phyloP scores from a whole-genome alignment of 208 protist genomes.

The Angomonas ambiguus region DNA sequence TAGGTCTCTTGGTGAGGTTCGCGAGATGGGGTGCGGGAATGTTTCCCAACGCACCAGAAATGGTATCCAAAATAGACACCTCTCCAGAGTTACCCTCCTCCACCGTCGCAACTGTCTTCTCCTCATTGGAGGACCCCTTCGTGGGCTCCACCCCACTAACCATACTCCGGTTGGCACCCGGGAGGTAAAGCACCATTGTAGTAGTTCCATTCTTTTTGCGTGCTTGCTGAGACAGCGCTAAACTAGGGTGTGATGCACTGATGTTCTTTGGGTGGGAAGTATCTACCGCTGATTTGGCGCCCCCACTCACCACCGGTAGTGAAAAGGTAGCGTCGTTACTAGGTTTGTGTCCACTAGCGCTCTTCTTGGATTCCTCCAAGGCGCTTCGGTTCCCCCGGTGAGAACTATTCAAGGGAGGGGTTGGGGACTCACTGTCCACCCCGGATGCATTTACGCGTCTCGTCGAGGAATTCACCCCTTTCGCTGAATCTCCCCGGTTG shows the following conservation, averaged over 20 bases:
- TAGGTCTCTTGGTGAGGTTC: constrained; percentile 17
- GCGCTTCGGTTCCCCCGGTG: constrained; percentile 3
- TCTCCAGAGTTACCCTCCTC: not conserved
- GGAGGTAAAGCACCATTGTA: constrained; percentile 32
- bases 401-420: constrained; percentile 6
- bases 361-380: constrained; percentile 7
- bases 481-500: not conserved
- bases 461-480: not conserved
- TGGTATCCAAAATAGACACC: not conserved
- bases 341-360: not conserved
- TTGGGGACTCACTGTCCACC: not conserved
- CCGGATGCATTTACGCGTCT: not conserved
- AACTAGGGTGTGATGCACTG: not conserved
- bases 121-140: not conserved
- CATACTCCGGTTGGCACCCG: not conserved
- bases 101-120: not conserved
- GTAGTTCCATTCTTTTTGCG: constrained; percentile 21
- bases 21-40: not conserved
- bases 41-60: not conserved
- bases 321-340: not conserved
- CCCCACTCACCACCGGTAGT: not conserved
- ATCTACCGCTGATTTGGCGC: not conserved
- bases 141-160: not conserved
- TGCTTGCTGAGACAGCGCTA: constrained; percentile 3
- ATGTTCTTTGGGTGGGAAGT: not conserved